phyloP scores from a whole-genome alignment of 441 rosid species.

The Gossypium schwendimanii region DNA sequence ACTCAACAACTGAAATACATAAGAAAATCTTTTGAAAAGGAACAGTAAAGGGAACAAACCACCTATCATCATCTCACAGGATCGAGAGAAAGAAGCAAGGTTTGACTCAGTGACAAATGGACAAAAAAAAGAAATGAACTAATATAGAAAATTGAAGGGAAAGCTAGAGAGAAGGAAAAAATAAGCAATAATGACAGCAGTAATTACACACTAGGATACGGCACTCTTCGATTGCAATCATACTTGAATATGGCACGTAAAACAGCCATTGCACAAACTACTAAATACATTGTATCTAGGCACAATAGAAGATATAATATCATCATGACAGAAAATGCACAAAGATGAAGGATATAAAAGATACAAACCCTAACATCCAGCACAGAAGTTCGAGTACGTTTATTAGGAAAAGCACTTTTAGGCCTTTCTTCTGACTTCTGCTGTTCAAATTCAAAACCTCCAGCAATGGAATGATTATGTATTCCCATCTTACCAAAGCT shows the following conservation, averaged over 20 bases:
- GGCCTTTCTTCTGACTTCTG: slow-evolving; percentile 72
- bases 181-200: not conserved
- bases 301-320: not conserved
- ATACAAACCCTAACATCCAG: slow-evolving; percentile 63
- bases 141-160: not conserved
- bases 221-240: not conserved
- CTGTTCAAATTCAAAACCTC: slow-evolving; percentile 71
- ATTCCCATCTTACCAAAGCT: slow-evolving; percentile 65
- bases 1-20: slow-evolving; percentile 1
- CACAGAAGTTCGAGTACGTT: slow-evolving; percentile 92
- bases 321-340: slow-evolving; percentile 4
- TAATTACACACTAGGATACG: not conserved
- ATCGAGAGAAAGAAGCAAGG: not conserved
- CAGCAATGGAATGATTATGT: slow-evolving; percentile 51
- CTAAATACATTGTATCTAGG: not conserved
- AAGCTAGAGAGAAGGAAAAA: not conserved
- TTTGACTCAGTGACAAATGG: slow-evolving; percentile 1
- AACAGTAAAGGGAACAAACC: slow-evolving; percentile 1
- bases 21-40: not conserved
- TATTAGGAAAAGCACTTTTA: slow-evolving; percentile 65
- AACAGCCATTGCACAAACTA: not conserved
- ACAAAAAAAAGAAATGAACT: not conserved
- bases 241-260: not conserved
- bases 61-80: not conserved
- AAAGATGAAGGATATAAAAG: slow-evolving; percentile 14